These are phyloP conservation scores for Tylopilus plumbeoviolaceoides DNA, from an alignment of 768 basidiomycete species.

Conservation along the genomic window DNA sequence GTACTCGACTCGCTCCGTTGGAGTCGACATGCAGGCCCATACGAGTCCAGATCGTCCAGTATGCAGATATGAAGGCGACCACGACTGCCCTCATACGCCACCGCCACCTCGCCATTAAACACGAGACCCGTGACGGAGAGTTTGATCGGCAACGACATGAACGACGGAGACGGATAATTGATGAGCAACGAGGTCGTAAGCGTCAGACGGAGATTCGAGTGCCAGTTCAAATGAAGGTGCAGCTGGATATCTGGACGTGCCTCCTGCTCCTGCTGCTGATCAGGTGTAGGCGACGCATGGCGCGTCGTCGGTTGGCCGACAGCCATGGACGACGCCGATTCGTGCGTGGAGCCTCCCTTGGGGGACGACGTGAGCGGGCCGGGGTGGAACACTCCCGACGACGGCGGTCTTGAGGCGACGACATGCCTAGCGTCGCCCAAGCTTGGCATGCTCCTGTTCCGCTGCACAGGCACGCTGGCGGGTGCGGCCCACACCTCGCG, in stretches of 20 bases:
- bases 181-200: conserved; percentile 91
- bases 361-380: conserved; percentile 23
- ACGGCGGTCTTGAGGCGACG: conserved; percentile 23
- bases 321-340: conserved; percentile 12
- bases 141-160: conserved; percentile 96
- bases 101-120: conserved; percentile 81
- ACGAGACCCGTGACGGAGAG: conserved; percentile 88
- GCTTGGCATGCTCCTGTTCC: conserved; percentile 35
- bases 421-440: conserved; percentile 35
- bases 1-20: conserved; percentile 44
- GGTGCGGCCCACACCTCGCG: conserved; percentile 42
- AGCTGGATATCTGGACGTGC: conserved; percentile 71
- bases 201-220: conserved; percentile 83
- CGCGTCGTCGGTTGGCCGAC: conserved; percentile 16
- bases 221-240: conserved; percentile 82
- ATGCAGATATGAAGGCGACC: conserved; percentile 83
- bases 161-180: conserved; percentile 93
- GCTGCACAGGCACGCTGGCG: conserved; percentile 17
- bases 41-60: conserved; percentile 83
- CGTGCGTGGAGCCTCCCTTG: conserved; percentile 13
- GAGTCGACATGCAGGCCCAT: conserved; percentile 66
- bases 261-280: conserved; percentile 27
- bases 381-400: conserved; percentile 25
- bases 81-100: conserved; percentile 87
- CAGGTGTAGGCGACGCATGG: conserved; percentile 11